Percentiles rank a stretch among this genome's conserved stretches.
Conservation (phyloP, 345 rosid genomes). For the Arabis hirsuta region DNA sequence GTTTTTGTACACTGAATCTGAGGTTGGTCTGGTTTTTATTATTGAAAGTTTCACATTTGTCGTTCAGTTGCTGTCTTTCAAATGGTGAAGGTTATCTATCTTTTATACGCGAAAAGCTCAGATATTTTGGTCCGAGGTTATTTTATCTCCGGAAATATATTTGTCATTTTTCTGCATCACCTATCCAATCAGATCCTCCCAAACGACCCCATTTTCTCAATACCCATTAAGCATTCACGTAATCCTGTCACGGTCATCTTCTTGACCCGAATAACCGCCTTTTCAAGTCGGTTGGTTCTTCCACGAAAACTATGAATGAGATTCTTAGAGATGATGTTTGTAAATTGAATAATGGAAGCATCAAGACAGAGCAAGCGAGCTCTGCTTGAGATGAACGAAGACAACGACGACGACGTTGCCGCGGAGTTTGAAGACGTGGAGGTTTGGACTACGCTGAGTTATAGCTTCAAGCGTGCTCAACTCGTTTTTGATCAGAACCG, state of each 20-base stretch:
- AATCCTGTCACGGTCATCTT: too few relatives aligned
- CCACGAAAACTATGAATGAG: not conserved
- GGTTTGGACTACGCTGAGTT: constrained; percentile 56
- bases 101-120: too few relatives aligned
- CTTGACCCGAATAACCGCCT: too few relatives aligned
- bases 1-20: not conserved
- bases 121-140: too few relatives aligned
- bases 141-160: too few relatives aligned
- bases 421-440: constrained; percentile 50
- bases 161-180: too few relatives aligned
- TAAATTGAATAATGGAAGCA: constrained; percentile 26
- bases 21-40: not conserved
- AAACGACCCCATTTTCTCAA: too few relatives aligned
- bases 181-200: too few relatives aligned
- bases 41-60: not conserved
- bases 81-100: too few relatives aligned
- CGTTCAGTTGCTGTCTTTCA: too few relatives aligned
- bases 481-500: constrained; percentile 65
- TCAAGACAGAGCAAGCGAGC: constrained; percentile 30
- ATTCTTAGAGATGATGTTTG: not conserved
- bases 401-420: constrained; percentile 4
- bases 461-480: constrained; percentile 57
- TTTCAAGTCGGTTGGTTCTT: too few relatives aligned
- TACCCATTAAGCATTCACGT: too few relatives aligned
- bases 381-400: constrained; percentile 19